These are phyloP conservation scores for Saturnispora halmiae DNA, from an alignment of 805 yeast genomes.

Conservation along the genomic window DNA sequence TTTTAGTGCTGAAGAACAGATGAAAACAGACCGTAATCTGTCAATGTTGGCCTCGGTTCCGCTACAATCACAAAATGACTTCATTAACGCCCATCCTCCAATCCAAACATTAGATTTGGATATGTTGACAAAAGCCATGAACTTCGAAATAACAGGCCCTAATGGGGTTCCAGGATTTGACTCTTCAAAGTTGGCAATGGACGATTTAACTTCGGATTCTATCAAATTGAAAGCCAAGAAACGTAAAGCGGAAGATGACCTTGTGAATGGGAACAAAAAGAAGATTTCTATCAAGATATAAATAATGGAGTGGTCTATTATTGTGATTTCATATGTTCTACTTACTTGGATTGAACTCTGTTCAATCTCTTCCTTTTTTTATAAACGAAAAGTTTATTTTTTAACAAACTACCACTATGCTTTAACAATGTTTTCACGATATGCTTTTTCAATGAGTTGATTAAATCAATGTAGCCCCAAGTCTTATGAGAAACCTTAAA, in stretches of 20 bases:
- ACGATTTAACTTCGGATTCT: conserved; percentile 10
- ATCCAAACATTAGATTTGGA: conserved; percentile 42
- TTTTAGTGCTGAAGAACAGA: conserved; percentile 5
- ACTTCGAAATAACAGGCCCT: conserved; percentile 55
- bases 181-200: conserved; percentile 48
- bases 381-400: conserved; percentile 49
- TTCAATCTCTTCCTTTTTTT: conserved; percentile 13
- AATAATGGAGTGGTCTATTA: conserved; percentile 1
- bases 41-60: conserved; percentile 32
- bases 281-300: background rate
- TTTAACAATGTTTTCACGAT: conserved; percentile 47
- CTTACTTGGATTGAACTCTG: background rate
- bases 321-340: background rate
- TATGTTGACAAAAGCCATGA: conserved; percentile 41
- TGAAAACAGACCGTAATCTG: conserved; percentile 26
- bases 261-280: conserved; percentile 3
- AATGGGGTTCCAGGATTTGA: conserved; percentile 75
- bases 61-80: conserved; percentile 30
- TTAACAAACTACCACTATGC: conserved; percentile 69
- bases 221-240: conserved; percentile 18
- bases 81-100: conserved; percentile 23
- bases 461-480: conserved; percentile 66
- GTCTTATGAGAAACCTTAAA: conserved; percentile 50
- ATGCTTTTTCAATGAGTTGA: conserved; percentile 52
- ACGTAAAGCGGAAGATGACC: conserved; percentile 16